Conservation (phyloP, 257 asterid species). For the Salvia hispanica region DNA sequence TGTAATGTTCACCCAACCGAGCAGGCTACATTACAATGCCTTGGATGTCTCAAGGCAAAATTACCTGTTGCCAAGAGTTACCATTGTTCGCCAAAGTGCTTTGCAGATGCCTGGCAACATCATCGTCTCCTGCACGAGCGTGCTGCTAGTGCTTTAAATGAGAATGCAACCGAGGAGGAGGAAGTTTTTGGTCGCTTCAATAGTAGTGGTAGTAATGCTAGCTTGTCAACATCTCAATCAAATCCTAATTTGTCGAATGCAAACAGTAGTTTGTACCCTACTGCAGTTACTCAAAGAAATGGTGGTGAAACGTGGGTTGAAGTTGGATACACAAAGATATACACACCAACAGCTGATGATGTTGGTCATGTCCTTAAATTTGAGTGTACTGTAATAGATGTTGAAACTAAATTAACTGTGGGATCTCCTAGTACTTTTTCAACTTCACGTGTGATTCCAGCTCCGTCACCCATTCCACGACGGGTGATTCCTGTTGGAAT, state of each 20-base stretch:
- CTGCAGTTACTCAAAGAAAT: constrained; percentile 68
- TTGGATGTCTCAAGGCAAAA: constrained; percentile 90
- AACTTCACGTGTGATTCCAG: constrained; percentile 95
- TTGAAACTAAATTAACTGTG: constrained; percentile 58
- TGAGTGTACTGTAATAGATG: constrained; percentile 85
- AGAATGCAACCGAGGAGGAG: constrained; percentile 86
- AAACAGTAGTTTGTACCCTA: constrained; percentile 63
- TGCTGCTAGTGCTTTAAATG: constrained; percentile 74
- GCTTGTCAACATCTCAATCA: constrained; percentile 57
- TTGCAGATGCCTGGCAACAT: constrained; percentile 91
- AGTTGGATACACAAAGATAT: constrained; percentile 80
- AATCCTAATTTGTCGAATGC: constrained; percentile 66
- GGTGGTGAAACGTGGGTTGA: constrained; percentile 97
- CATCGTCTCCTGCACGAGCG: constrained; percentile 95
- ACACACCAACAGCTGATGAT: constrained; percentile 94
- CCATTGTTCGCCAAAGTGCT: constrained; percentile 91
- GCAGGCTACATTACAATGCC: constrained; percentile 92
- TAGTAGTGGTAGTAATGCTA: constrained; percentile 60
- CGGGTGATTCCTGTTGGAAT: constrained; percentile 69
- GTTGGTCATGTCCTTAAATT: constrained; percentile 84
- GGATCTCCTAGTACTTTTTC: constrained; percentile 67
- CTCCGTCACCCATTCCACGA: constrained; percentile 93
- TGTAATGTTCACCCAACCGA: constrained; percentile 94
- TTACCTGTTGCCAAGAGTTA: constrained; percentile 81
- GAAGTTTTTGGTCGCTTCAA: constrained; percentile 84